Evolutionary conservation across 495 filamentous ascomycete species (phyloP).

Genomic region (Penicillium waksmanii): DNA sequence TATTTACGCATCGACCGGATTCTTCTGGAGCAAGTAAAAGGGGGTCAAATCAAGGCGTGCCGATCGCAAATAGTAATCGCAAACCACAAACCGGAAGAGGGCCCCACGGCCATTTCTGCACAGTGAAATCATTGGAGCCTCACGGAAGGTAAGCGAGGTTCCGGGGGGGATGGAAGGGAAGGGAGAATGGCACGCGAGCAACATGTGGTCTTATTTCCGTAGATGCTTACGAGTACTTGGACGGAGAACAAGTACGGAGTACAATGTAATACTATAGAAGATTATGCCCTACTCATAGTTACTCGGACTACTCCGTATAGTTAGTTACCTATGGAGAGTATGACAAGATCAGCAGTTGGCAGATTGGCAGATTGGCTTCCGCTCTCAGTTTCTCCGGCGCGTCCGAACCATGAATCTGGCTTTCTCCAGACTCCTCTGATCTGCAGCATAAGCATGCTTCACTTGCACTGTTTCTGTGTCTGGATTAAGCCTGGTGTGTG

Average conservation of each 20-base stretch:
- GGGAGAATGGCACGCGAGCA: too few species aligned
- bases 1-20: slow-evolving; percentile 2
- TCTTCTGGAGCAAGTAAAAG: slow-evolving; percentile 6
- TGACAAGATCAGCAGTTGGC: slow-evolving; percentile 22
- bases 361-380: slow-evolving; percentile 21
- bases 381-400: slow-evolving; percentile 32
- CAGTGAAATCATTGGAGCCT: slow-evolving; percentile 25
- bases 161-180: too few species aligned
- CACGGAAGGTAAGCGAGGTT: slow-evolving; percentile 1
- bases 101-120: slow-evolving; percentile 23
- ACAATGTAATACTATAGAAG: neutral
- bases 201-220: too few species aligned
- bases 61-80: slow-evolving; percentile 18
- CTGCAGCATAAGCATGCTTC: slow-evolving; percentile 23
- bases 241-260: neutral
- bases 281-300: too few species aligned
- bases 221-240: too few species aligned
- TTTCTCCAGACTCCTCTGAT: slow-evolving; percentile 21
- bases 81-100: slow-evolving; percentile 5
- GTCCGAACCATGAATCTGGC: slow-evolving; percentile 32
- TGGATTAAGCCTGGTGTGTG: slow-evolving; percentile 11
- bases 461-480: slow-evolving; percentile 6
- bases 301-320: neutral
- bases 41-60: slow-evolving; percentile 18
- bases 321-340: neutral